Evolutionary conservation across 192 early-diverging fungal genomes (phyloP).

Genomic region (Borealophlyctis nickersoniae): DNA sequence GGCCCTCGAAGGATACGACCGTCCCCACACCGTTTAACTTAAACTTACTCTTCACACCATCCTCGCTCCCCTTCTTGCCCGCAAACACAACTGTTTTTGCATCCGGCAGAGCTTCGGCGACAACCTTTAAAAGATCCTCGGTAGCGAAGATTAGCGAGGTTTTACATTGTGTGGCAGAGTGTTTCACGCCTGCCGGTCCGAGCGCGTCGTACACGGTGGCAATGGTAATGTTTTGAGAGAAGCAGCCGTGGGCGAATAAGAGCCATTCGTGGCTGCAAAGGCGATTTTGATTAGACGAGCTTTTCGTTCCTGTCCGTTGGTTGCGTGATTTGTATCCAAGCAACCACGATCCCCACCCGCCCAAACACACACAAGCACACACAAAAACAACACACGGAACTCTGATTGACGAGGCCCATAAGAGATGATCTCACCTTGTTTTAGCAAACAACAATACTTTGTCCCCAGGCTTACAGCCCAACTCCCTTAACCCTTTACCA

Average conservation of each 20-base stretch:
- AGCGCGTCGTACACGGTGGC: constrained; percentile 57
- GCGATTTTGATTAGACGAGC: neutral
- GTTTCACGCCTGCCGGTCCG: neutral
- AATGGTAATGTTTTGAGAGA: constrained; percentile 66
- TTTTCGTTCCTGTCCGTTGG: too few species aligned
- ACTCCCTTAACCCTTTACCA: constrained; percentile 66
- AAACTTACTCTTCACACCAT: neutral
- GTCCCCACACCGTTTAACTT: neutral
- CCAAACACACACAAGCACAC: too few species aligned
- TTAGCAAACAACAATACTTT: constrained; percentile 38
- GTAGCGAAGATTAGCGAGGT: neutral
- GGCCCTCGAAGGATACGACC: neutral
- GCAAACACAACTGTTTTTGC: neutral
- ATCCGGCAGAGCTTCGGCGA: neutral
- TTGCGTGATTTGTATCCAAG: too few species aligned
- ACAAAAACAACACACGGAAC: too few species aligned
- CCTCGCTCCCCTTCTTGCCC: neutral
- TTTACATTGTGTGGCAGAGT: neutral
- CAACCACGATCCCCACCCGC: too few species aligned
- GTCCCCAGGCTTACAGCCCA: constrained; percentile 47
- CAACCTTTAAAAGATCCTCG: neutral
- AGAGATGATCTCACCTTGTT: constrained; percentile 18
- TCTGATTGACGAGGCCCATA: neutral
- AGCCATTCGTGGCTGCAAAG: constrained; percentile 50
- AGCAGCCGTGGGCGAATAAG: constrained; percentile 54